phyloP scores from a whole-genome alignment of 176 grass and related monocot genomes.

The Coix lacrymajobi region DNA sequence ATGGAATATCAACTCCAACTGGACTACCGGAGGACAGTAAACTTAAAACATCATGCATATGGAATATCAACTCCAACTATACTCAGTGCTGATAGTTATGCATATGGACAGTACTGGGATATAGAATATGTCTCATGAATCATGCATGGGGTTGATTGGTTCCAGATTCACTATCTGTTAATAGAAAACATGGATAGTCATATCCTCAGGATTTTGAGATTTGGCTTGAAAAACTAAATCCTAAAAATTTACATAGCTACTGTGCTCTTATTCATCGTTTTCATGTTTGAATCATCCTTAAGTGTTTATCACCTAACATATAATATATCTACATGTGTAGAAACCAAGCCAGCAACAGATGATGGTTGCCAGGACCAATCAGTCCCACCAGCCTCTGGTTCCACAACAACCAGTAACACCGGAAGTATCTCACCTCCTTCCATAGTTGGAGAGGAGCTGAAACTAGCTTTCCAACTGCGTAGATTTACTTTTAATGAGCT shows the following conservation, averaged over 20 bases:
- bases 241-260: background rate
- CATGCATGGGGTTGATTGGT: background rate
- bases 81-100: too few species aligned
- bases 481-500: conserved; percentile 94
- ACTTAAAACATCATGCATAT: too few species aligned
- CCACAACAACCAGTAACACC: conserved; percentile 73
- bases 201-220: background rate
- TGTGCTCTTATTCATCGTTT: background rate
- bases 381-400: conserved; percentile 60
- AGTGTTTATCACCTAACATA: conserved; percentile 11
- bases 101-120: background rate
- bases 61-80: too few species aligned
- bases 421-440: conserved; percentile 81
- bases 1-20: background rate
- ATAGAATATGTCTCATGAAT: background rate
- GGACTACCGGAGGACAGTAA: background rate
- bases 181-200: background rate
- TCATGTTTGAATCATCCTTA: conserved; percentile 24
- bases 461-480: conserved; percentile 80
- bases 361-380: conserved; percentile 44
- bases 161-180: background rate
- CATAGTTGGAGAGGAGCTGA: conserved; percentile 86
- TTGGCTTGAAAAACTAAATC: background rate
- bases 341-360: conserved; percentile 61
- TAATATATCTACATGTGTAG: conserved; percentile 38